Evolutionary conservation across 2,329 filamentous ascomycete genomes (phyloP).

Genomic region (Rosellinia necatrix): DNA sequence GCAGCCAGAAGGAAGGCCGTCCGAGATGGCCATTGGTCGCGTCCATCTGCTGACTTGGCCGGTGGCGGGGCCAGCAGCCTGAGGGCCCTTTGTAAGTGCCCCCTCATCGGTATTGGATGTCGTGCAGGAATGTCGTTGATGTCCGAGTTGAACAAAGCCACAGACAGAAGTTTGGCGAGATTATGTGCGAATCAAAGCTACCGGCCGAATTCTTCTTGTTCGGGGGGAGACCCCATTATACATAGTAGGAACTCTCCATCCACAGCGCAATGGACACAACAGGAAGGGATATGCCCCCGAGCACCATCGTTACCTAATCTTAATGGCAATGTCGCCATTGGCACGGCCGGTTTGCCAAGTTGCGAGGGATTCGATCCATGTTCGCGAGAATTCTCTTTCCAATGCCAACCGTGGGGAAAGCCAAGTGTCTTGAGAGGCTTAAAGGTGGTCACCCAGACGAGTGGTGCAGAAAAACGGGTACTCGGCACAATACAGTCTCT

Average conservation of each 20-base stretch:
- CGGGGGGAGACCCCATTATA: conserved; percentile 1
- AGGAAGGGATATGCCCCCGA: neutral
- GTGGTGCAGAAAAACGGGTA: neutral
- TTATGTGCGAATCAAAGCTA: neutral
- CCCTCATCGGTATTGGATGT: neutral
- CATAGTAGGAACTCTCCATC: neutral
- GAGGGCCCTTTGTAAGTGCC: conserved; percentile 34
- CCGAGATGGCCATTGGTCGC: conserved; percentile 60
- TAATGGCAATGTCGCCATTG: neutral
- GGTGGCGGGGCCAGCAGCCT: conserved; percentile 44
- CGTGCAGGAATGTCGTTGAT: too few species aligned
- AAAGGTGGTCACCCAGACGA: neutral
- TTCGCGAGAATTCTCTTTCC: neutral
- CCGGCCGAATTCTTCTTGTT: neutral
- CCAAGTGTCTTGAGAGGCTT: neutral
- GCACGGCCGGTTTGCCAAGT: conserved; percentile 3
- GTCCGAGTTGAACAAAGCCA: too few species aligned
- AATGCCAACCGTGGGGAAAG: neutral
- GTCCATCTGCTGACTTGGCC: conserved; percentile 45
- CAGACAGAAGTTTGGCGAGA: neutral
- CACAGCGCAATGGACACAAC: neutral
- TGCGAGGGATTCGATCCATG: conserved; percentile 1
- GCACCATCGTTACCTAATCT: neutral
- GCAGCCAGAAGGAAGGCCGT: conserved; percentile 60
- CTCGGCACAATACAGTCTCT: conserved; percentile 1